Evolutionary conservation across 495 filamentous ascomycete species (phyloP).

Genomic region (Trichocladium uniseriatum): DNA sequence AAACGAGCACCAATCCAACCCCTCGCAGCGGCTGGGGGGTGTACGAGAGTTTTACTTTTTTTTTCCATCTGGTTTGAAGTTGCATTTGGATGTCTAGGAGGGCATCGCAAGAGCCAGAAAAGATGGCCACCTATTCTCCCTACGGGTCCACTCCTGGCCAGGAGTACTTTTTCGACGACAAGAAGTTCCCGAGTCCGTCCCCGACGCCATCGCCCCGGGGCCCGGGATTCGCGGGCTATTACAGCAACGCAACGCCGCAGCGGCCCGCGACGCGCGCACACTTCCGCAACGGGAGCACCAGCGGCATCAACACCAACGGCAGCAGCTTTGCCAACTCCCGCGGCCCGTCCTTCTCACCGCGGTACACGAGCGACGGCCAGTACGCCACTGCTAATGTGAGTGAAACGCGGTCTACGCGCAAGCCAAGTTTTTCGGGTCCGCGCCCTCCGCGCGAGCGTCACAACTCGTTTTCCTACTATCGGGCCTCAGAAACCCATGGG

Average conservation of each 20-base stretch:
- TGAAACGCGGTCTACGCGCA: conserved; percentile 37
- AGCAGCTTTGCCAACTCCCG: conserved; percentile 26
- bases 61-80: conserved; percentile 6
- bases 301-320: conserved; percentile 4
- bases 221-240: conserved; percentile 34
- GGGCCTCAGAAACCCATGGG: conserved; percentile 42
- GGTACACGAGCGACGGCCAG: conserved; percentile 46
- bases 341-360: conserved; percentile 37
- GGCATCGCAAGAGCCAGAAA: conserved; percentile 28
- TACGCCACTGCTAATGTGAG: conserved; percentile 50
- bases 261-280: conserved; percentile 40
- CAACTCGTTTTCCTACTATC: conserved; percentile 45
- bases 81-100: conserved; percentile 22
- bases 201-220: conserved; percentile 43
- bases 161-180: conserved; percentile 35
- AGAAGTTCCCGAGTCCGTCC: conserved; percentile 37
- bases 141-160: conserved; percentile 35
- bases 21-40: conserved; percentile 17
- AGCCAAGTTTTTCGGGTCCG: conserved; percentile 40
- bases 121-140: conserved; percentile 39
- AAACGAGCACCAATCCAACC: conserved; percentile 17
- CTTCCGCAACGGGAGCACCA: conserved; percentile 34
- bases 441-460: conserved; percentile 38
- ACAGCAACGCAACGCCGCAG: conserved; percentile 36
- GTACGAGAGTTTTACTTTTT: not conserved